A percentile compares a stretch with the other conserved stretches of the same genome.
Conservation (phyloP, 148 eudicot species). For the Rhododendron ferrugineum region DNA sequence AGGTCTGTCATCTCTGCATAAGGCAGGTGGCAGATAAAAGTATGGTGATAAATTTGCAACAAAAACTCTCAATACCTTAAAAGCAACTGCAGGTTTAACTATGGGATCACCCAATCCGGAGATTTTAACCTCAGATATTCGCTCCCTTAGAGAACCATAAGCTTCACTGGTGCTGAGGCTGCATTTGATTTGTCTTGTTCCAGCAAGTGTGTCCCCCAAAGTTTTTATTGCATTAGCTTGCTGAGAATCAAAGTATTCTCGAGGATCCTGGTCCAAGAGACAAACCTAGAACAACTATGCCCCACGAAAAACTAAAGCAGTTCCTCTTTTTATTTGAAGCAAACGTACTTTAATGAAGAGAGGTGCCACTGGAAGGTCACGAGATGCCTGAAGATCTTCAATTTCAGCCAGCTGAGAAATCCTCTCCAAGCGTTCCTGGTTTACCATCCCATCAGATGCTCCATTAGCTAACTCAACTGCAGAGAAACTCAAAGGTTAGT, state of each 20-base stretch:
- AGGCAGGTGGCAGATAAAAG: constrained; percentile 6
- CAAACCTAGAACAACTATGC: not conserved
- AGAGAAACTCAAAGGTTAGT: not conserved
- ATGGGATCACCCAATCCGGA: constrained; percentile 55
- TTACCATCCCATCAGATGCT: constrained; percentile 32
- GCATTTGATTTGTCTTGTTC: constrained; percentile 39
- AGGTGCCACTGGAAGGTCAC: constrained; percentile 82
- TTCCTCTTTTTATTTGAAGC: not conserved
- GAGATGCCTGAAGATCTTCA: constrained; percentile 91
- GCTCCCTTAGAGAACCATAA: constrained; percentile 48
- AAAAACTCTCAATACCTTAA: constrained; percentile 46
- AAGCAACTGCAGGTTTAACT: constrained; percentile 68
- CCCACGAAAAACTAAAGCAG: not conserved
- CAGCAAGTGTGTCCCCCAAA: constrained; percentile 52
- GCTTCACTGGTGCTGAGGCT: constrained; percentile 54
- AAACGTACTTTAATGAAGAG: constrained; percentile 76
- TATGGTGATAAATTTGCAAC: not conserved
- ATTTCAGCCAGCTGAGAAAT: constrained; percentile 72
- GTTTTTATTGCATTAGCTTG: constrained; percentile 74
- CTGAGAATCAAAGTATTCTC: constrained; percentile 95
- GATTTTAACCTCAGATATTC: constrained; percentile 43
- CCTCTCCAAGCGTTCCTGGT: constrained; percentile 53
- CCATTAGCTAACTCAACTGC: constrained; percentile 73
- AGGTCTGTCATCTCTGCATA: not conserved
- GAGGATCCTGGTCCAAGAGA: constrained; percentile 67